These are phyloP conservation scores for Isabelozyma gotoi DNA, from an alignment of 805 yeast genomes.

Conservation along the genomic window DNA sequence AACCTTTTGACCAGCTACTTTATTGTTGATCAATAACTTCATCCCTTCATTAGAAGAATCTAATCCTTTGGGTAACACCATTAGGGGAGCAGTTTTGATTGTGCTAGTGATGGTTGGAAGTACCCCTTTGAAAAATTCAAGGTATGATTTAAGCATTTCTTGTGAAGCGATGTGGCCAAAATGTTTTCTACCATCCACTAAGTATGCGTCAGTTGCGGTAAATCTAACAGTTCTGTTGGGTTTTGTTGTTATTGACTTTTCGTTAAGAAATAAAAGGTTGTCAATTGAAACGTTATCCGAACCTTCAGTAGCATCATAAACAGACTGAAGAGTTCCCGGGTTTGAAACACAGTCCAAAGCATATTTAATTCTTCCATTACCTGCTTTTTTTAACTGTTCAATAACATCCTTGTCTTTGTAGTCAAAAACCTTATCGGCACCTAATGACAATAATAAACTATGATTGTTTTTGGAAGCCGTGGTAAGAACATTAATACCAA, in stretches of 20 bases:
- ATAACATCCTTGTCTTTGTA: conserved; percentile 23
- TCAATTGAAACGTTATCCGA: conserved; percentile 18
- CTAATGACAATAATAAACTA: conserved; percentile 20
- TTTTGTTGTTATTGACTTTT: conserved; percentile 6
- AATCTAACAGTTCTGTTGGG: conserved; percentile 11
- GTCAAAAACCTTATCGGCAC: conserved; percentile 31
- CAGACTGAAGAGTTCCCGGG: conserved; percentile 20
- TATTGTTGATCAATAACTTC: conserved; percentile 23
- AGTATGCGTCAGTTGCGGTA: conserved; percentile 12
- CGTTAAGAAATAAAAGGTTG: conserved; percentile 15
- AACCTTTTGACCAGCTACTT: conserved; percentile 39
- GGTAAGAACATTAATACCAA: conserved; percentile 28
- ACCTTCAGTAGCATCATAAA: conserved; percentile 28
- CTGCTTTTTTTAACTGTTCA: conserved; percentile 18
- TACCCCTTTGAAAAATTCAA: background rate
- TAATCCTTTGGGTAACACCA: background rate
- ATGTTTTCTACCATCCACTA: conserved; percentile 11
- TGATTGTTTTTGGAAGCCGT: conserved; percentile 26
- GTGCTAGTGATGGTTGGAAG: background rate
- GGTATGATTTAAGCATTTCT: conserved; percentile 8
- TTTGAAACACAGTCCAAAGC: conserved; percentile 26
- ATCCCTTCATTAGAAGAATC: conserved; percentile 25
- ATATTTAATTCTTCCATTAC: conserved; percentile 19
- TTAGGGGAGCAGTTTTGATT: background rate
- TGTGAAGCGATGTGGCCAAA: background rate